Percentiles rank a stretch among this genome's conserved stretches.
phyloP scores from a whole-genome alignment of 164 flowering plant species.

The Chimonanthus praecox region DNA sequence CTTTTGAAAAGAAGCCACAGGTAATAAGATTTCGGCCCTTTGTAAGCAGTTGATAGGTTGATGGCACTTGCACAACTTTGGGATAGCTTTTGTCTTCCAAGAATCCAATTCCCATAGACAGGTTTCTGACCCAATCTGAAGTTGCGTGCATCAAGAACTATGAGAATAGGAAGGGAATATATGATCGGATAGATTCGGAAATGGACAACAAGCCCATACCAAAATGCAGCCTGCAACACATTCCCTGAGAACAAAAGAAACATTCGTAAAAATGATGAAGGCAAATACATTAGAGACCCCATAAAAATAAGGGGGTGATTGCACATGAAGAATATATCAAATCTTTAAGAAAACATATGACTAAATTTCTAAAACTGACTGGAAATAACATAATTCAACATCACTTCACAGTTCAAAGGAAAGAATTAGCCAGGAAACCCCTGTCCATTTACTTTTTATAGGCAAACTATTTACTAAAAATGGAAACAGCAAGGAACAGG shows the following conservation, averaged over 20 bases:
- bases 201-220: slow-evolving; percentile 96
- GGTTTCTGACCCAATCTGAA: slow-evolving; percentile 47
- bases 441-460: background rate
- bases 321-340: background rate
- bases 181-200: slow-evolving; percentile 91
- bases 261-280: background rate
- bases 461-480: too few relatives aligned
- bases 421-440: background rate
- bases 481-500: too few relatives aligned
- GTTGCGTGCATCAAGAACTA: slow-evolving; percentile 53
- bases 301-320: too few relatives aligned
- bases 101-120: slow-evolving; percentile 35
- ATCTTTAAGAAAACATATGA: background rate
- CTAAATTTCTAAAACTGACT: background rate
- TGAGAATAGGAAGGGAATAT: slow-evolving; percentile 73
- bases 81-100: slow-evolving; percentile 16
- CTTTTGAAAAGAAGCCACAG: slow-evolving; percentile 26
- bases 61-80: slow-evolving; percentile 6
- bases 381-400: background rate
- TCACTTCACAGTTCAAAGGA: background rate
- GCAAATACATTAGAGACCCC: background rate
- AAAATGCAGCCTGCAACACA: slow-evolving; percentile 70
- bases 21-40: slow-evolving; percentile 7
- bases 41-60: background rate
- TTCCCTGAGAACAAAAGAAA: slow-evolving; percentile 40